phyloP scores from a whole-genome alignment of 805 yeast species.

The Spathaspora sp. region DNA sequence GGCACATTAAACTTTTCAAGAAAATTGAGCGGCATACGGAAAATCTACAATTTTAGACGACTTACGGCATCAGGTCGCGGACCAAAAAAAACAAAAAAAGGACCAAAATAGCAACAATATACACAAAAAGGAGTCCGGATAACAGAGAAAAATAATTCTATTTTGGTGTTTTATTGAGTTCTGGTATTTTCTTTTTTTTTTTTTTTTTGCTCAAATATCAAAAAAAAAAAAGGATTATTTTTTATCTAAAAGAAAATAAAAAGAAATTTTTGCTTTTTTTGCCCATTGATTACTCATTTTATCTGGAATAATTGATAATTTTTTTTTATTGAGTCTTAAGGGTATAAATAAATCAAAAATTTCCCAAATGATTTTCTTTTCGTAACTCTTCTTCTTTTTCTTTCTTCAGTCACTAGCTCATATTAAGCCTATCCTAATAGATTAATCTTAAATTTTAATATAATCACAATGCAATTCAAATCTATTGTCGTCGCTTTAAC shows the following conservation, averaged over 20 bases:
- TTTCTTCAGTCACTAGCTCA: neutral
- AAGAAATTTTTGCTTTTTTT: neutral
- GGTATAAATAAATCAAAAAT: conserved; percentile 2
- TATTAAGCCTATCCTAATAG: neutral
- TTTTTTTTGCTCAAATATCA: neutral
- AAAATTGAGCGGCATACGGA: neutral
- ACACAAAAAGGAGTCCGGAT: neutral
- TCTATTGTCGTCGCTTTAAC: conserved; percentile 30
- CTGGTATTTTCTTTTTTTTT: neutral
- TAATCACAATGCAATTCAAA: conserved; percentile 64
- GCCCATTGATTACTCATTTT: neutral
- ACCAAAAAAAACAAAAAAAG: neutral
- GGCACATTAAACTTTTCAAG: neutral
- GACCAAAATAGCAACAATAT: neutral
- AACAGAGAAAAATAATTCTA: neutral
- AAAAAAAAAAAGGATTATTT: neutral
- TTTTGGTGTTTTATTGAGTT: neutral
- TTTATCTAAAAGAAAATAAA: neutral
- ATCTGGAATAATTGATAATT: neutral
- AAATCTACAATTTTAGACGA: neutral
- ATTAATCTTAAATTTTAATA: neutral
- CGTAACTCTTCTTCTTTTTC: conserved; percentile 2
- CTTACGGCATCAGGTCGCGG: neutral
- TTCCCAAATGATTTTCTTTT: conserved; percentile 1
- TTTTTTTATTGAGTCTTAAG: neutral